Base-by-base conservation (phyloP, 2,329 filamentous ascomycete genomes). In the Tolypocladium paradoxum region DNA sequence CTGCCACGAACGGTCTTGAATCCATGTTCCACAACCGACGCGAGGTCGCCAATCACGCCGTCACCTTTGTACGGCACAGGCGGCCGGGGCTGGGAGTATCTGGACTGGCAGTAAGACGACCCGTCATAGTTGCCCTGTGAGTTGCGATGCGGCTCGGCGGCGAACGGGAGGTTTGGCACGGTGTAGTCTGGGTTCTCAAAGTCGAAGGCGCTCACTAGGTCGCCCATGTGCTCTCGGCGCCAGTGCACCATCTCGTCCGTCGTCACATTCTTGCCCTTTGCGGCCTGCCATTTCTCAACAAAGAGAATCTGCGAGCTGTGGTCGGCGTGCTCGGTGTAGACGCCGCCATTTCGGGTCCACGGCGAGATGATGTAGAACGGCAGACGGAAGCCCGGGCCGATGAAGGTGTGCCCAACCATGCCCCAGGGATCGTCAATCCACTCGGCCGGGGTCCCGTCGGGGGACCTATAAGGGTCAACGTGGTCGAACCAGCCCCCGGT, bases 291-390 rank as follows among this genome's bases (percentile, higher is more conserved):
- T 58, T 74, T 63, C 62, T 80, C 77, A 1, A 81, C 59, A 57
- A 81, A 80, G 45, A 77, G 64, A 35, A 79, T 75, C 54, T 80
- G 77, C 0, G 77, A 80, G 56, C 71, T 78, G 62, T 81, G 78
- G 58, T 81, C 78, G 8, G 73, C 70, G 46, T 76, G 74, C 60
- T 80, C 77, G 1, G 75, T 77, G 55, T 77, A 79, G 3, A 81
- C 76, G 24, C 76, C 71, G 11, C 73, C 74, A 16, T 75, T 74
- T 12, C 77, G 74, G 0, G 77, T 81, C 71, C 75, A 81, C 0
- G 77, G 77, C 0, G 77, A 80, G 53, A 81, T 69, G 61, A 81
- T 78, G 57, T 76, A 76, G 56, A 80, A 76, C 0, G 77, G 77
- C 3, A 80, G 66, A 9, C 78, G 75, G 60, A 77, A 73, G 34